Percentiles rank a stretch among this genome's conserved stretches.
Conservation (phyloP, 371 early-diverging fungal species). For the Catenaria anguillulae region DNA sequence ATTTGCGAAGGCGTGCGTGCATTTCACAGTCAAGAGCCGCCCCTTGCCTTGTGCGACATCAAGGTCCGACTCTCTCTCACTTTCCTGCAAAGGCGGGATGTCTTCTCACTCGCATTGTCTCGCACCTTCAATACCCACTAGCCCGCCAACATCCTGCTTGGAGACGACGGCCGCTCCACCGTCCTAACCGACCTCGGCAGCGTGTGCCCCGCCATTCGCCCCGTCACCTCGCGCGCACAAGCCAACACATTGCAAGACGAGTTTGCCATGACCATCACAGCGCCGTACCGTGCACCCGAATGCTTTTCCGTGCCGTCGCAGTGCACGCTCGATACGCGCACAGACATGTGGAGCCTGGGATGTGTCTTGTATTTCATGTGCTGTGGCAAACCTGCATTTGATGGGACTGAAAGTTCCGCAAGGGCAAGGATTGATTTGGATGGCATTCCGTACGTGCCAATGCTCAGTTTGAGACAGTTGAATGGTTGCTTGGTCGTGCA, state of each 20-base stretch:
- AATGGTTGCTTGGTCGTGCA: no score
- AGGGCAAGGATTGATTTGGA: neutral
- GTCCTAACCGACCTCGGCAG: conserved; percentile 1
- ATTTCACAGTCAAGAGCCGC: neutral
- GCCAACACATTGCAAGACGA: conserved; percentile 2
- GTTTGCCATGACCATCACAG: neutral
- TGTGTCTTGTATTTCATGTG: neutral
- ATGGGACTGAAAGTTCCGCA: neutral
- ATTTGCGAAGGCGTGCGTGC: neutral
- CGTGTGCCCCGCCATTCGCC: neutral
- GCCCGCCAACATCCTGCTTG: neutral
- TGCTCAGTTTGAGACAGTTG: neutral
- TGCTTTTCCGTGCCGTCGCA: neutral
- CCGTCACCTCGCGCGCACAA: neutral
- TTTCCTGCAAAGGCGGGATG: no score
- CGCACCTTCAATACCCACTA: no score
- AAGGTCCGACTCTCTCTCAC: no score
- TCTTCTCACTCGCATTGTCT: no score
- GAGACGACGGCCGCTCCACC: neutral
- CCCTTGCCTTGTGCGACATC: neutral
- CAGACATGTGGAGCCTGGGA: conserved; percentile 1
- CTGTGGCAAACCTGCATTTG: conserved; percentile 1
- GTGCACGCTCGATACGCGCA: neutral
- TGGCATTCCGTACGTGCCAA: neutral
- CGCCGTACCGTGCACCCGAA: conserved; percentile 2